Conservation (phyloP, 2,329 filamentous ascomycete species). For the Apiospora phragmitis region DNA sequence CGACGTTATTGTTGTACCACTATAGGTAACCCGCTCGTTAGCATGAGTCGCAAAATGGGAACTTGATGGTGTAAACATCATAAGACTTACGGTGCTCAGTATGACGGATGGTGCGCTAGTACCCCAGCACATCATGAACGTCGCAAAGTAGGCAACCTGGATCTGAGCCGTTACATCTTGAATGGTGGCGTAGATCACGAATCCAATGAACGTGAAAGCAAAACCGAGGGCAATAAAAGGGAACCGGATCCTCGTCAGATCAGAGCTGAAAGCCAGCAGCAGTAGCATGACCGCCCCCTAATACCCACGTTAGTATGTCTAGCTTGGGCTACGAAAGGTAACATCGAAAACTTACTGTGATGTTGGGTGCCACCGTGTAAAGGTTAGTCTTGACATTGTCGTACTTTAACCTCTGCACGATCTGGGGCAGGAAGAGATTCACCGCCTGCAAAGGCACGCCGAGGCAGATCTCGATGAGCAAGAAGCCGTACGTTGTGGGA, state of each 20-base stretch:
- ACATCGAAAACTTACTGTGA: slow-evolving; percentile 38
- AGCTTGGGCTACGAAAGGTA: too few relatives aligned
- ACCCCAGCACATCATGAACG: slow-evolving; percentile 83
- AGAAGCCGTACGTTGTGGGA: slow-evolving; percentile 49
- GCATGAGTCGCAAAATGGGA: not conserved
- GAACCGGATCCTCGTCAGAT: slow-evolving; percentile 65
- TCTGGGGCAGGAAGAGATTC: slow-evolving; percentile 55
- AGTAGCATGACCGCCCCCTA: slow-evolving; percentile 70
- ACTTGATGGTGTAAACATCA: not conserved
- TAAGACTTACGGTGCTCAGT: slow-evolving; percentile 38
- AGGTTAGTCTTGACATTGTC: slow-evolving; percentile 66
- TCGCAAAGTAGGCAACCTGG: slow-evolving; percentile 72
- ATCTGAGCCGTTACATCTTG: slow-evolving; percentile 59
- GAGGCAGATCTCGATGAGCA: slow-evolving; percentile 59
- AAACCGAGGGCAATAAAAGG: slow-evolving; percentile 77
- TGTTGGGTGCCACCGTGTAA: slow-evolving; percentile 79
- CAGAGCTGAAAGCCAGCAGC: slow-evolving; percentile 70
- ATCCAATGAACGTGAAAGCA: slow-evolving; percentile 72
- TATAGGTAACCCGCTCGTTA: too few relatives aligned
- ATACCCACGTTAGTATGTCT: not conserved
- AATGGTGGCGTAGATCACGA: slow-evolving; percentile 76
- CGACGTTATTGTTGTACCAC: slow-evolving; percentile 84
- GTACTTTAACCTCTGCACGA: slow-evolving; percentile 50
- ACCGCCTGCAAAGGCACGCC: slow-evolving; percentile 60
- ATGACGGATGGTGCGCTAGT: slow-evolving; percentile 74